Conservation (phyloP, 1,284 basidiomycete genomes). For the Pulveroboletus sp. region DNA sequence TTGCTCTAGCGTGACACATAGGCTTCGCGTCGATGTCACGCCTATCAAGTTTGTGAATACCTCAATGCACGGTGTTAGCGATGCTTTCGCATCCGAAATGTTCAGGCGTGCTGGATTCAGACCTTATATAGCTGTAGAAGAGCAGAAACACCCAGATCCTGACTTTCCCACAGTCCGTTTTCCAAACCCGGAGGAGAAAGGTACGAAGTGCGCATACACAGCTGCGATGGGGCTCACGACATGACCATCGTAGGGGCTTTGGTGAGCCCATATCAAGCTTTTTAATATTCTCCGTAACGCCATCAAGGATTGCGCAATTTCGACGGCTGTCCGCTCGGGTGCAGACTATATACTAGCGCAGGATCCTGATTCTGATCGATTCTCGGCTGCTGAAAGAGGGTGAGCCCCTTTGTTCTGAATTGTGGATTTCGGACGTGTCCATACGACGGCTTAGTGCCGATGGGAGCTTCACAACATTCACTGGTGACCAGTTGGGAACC, state of each 20-base stretch:
- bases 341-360: conserved; percentile 74
- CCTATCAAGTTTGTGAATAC: conserved; percentile 70
- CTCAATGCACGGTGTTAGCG: conserved; percentile 84
- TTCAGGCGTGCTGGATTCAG: conserved; percentile 58
- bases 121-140: conserved; percentile 54
- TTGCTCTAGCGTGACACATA: conserved; percentile 3
- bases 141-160: conserved; percentile 71
- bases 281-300: conserved; percentile 4
- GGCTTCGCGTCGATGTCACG: conserved; percentile 5
- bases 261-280: conserved; percentile 34
- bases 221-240: conserved; percentile 8
- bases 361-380: conserved; percentile 83
- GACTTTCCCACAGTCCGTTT: conserved; percentile 81
- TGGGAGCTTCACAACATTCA: conserved; percentile 69
- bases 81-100: conserved; percentile 54
- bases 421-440: neutral
- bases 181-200: conserved; percentile 87
- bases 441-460: conserved; percentile 36
- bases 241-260: conserved; percentile 44
- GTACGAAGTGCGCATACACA: conserved; percentile 31
- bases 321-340: conserved; percentile 48
- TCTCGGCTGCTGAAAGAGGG: conserved; percentile 75
- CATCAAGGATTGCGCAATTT: conserved; percentile 63
- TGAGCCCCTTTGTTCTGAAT: conserved; percentile 26
- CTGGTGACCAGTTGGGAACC: conserved; percentile 80